Evolutionary conservation across 2,329 filamentous ascomycete species (phyloP).

Genomic region (Berkeleyomyces rouxiae): DNA sequence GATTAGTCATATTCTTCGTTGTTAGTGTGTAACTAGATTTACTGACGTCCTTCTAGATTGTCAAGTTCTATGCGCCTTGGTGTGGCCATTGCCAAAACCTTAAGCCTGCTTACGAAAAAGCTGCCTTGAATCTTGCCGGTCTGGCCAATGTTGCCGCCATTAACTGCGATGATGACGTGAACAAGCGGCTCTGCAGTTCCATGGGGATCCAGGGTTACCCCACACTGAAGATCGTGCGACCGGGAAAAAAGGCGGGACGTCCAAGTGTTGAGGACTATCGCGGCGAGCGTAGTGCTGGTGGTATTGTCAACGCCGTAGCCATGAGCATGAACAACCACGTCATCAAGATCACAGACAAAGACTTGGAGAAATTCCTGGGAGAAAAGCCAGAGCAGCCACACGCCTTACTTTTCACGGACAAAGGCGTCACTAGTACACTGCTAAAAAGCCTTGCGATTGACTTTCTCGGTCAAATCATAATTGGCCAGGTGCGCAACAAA

Average conservation of each 20-base stretch:
- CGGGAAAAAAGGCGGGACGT: slow-evolving; percentile 57
- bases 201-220: slow-evolving; percentile 92
- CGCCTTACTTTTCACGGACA: slow-evolving; percentile 84
- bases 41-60: slow-evolving; percentile 27
- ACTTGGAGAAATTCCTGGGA: slow-evolving; percentile 58
- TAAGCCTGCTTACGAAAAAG: slow-evolving; percentile 90
- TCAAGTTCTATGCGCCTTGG: slow-evolving; percentile 94
- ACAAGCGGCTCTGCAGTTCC: slow-evolving; percentile 70
- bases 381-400: slow-evolving; percentile 54
- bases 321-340: slow-evolving; percentile 89
- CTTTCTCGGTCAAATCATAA: slow-evolving; percentile 60
- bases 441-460: slow-evolving; percentile 78
- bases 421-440: slow-evolving; percentile 70
- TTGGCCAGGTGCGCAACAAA: slow-evolving; percentile 74
- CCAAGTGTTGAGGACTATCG: slow-evolving; percentile 84
- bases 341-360: slow-evolving; percentile 61
- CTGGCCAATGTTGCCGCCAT: slow-evolving; percentile 88
- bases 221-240: slow-evolving; percentile 82
- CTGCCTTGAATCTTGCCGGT: slow-evolving; percentile 73
- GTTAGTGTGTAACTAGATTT: not conserved
- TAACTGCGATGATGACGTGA: slow-evolving; percentile 84
- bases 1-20: slow-evolving; percentile 19
- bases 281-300: slow-evolving; percentile 66
- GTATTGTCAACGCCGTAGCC: slow-evolving; percentile 69
- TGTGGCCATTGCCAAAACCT: slow-evolving; percentile 95